Evolutionary conservation across 495 filamentous ascomycete species (phyloP), one percentile per base, ranked within the genome.

Genomic region (Lepidopterella palustris): DNA sequence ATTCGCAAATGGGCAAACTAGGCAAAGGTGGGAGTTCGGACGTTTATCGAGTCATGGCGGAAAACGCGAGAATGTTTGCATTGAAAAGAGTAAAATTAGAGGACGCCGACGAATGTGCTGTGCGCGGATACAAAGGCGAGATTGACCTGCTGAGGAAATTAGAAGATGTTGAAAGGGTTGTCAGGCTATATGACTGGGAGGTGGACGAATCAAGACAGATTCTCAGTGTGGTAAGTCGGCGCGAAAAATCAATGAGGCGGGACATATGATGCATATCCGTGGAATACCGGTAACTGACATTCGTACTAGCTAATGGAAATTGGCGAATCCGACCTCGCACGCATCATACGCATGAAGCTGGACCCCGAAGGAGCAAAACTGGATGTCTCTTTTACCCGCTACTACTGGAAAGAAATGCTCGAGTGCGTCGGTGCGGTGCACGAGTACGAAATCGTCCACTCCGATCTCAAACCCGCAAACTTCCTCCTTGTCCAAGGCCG

Each of bases 331-430:
- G 95, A 97, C 68, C 79, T 98, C 67, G 88, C 91, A 65, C 89
- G 88, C 54, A 84, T 97, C 18, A 83, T 98, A 27, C 86, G 81
- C 5, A 82, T 85, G 32, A 83, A 86, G 27, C 74, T 87, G 29
- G 86, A 87, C 50, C 77, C 83, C 0, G 53, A 55, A 64, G 83
- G 87, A 58, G 82, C 88, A 31, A 76, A 75, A 26, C 87, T 97
- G 57, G 93, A 98, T 69, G 79, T 88, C 9, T 87, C 84, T 51
- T 97, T 97, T 65, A 88, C 91, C n/a, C 87, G 93, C 8, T 90
- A 89, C 73, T 96, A 95, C 76, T 98, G 93, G 93, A 90, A 91
- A 68, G 93, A 98, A 74, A 97, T 98, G 95, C 87, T 98, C 3
- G 89, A 95, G 67, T 98, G 93, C 72, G 85, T 98, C 4, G 81